Evolutionary conservation across 2,329 filamentous ascomycete species (phyloP).

Genomic region (Nemania bipapillata): DNA sequence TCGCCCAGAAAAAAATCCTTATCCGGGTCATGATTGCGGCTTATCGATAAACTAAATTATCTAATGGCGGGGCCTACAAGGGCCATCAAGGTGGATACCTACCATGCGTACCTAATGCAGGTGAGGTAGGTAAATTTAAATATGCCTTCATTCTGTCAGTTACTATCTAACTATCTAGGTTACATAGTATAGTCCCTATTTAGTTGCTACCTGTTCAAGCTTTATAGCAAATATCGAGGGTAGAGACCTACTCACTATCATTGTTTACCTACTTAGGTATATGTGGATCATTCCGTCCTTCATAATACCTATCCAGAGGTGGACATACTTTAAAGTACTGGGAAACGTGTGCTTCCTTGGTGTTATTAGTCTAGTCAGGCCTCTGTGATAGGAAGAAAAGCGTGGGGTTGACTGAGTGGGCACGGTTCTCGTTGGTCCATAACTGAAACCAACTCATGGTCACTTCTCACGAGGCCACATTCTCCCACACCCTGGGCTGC

Average conservation of each 20-base stretch:
- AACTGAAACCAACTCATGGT: slow-evolving; percentile 32
- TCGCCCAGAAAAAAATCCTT: slow-evolving; percentile 45
- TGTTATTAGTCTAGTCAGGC: slow-evolving; percentile 20
- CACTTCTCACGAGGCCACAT: slow-evolving; percentile 34
- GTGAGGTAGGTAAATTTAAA: no score
- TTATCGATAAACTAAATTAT: slow-evolving; percentile 36
- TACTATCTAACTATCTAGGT: not conserved
- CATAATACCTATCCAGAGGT: not conserved
- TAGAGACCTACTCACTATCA: not conserved
- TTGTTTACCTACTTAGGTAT: no score
- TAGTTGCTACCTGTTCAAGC: not conserved
- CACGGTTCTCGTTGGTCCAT: slow-evolving; percentile 37
- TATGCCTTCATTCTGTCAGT: not conserved
- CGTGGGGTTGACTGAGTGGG: slow-evolving; percentile 40
- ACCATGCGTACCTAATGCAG: not conserved
- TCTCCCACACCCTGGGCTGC: slow-evolving; percentile 23
- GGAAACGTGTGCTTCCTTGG: not conserved
- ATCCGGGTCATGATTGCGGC: slow-evolving; percentile 27
- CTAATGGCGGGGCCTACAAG: not conserved
- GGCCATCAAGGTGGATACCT: not conserved
- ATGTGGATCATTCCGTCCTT: not conserved
- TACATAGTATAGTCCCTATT: no score
- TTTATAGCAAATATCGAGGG: not conserved
- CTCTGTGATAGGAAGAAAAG: slow-evolving; percentile 22
- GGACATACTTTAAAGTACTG: not conserved